Evolutionary conservation across 2,329 filamentous ascomycete genomes (phyloP).

Genomic region (Fusarium buharicum): DNA sequence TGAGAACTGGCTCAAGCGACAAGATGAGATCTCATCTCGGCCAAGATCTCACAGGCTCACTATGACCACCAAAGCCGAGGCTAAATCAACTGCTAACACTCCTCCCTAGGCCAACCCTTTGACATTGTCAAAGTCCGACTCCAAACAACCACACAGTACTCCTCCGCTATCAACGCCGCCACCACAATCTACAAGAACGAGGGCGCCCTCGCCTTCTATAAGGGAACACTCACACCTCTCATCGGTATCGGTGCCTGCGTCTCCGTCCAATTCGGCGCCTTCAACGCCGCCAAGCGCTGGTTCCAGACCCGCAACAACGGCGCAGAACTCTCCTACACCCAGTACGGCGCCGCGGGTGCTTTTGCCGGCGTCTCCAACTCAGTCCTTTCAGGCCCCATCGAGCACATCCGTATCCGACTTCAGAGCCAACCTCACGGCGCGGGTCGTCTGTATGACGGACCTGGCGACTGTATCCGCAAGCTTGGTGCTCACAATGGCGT

Average conservation of each 20-base stretch:
- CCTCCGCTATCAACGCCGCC: constrained; percentile 81
- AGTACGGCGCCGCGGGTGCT: constrained; percentile 91
- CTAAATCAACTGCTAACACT: constrained; percentile 13
- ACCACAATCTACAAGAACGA: constrained; percentile 87
- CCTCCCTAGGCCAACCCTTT: constrained; percentile 70
- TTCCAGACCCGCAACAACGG: constrained; percentile 81
- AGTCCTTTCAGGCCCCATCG: constrained; percentile 88
- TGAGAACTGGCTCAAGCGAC: constrained; percentile 10
- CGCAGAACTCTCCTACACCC: constrained; percentile 74
- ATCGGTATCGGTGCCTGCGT: constrained; percentile 97
- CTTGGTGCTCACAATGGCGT: constrained; percentile 73
- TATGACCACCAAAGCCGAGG: neutral
- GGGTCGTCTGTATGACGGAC: constrained; percentile 80
- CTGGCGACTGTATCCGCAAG: constrained; percentile 90
- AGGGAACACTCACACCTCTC: constrained; percentile 93
- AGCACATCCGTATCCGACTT: constrained; percentile 94
- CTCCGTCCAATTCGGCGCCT: constrained; percentile 98
- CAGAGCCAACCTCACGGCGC: constrained; percentile 95
- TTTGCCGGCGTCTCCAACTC: constrained; percentile 94
- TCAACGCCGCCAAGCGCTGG: constrained; percentile 88
- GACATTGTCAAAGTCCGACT: constrained; percentile 98
- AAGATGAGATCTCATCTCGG: constrained; percentile 22
- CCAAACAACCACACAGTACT: constrained; percentile 87
- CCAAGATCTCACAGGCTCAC: neutral
- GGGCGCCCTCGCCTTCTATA: constrained; percentile 94